Evolutionary conservation across 2,329 filamentous ascomycete genomes (phyloP).

Genomic region (Aureobasidium pullulans): DNA sequence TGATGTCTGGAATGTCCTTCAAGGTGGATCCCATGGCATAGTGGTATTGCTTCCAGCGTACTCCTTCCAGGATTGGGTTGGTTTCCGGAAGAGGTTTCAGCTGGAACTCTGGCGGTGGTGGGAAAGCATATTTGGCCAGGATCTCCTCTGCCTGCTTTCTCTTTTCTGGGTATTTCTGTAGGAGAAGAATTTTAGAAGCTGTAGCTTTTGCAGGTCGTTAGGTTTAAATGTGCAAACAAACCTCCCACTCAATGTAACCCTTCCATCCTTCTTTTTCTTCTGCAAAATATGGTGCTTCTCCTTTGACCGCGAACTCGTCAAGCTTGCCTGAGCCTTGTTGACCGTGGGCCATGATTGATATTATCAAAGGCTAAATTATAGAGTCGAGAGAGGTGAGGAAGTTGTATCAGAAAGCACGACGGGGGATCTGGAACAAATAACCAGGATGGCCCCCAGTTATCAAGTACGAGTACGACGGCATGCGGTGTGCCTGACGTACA

Average conservation of each 20-base stretch:
- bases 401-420: neutral
- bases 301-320: neutral
- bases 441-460: neutral
- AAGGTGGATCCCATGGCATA: conserved; percentile 35
- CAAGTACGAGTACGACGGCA: neutral
- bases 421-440: neutral
- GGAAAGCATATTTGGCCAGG: conserved; percentile 45
- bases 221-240: neutral
- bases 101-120: conserved; percentile 38
- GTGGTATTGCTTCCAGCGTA: conserved; percentile 41
- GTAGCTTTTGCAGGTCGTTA: no score
- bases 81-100: conserved; percentile 34
- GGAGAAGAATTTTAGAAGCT: neutral
- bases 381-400: neutral
- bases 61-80: conserved; percentile 39
- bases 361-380: neutral
- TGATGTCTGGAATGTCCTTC: conserved; percentile 47
- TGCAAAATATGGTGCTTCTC: conserved; percentile 30
- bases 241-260: conserved; percentile 61
- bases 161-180: conserved; percentile 55
- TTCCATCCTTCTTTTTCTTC: conserved; percentile 37
- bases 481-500: conserved; percentile 6
- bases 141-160: conserved; percentile 53
- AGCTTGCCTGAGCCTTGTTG: conserved; percentile 1
- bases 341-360: neutral